A percentile compares a stretch with the other conserved stretches of the same genome.
Evolutionary conservation across 164 flowering plant genomes (phyloP).

Genomic region (Cinnamomum chago): DNA sequence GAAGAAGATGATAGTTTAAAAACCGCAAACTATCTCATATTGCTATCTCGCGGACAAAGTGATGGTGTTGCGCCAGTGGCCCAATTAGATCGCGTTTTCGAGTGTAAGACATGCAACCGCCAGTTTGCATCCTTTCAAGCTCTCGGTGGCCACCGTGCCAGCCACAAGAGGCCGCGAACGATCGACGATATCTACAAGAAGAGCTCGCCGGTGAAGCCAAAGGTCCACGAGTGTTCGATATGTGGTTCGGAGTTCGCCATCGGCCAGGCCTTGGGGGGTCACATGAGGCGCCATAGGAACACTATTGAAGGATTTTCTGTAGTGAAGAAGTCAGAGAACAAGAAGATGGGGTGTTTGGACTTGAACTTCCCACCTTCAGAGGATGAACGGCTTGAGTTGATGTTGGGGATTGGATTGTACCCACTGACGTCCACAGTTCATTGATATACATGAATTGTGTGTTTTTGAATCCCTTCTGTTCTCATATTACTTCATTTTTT

Average conservation of each 20-base stretch:
- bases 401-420: neutral
- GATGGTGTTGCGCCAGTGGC: neutral
- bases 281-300: constrained; percentile 57
- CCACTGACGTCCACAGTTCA: constrained; percentile 1
- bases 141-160: constrained; percentile 83
- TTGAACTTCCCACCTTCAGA: constrained; percentile 66
- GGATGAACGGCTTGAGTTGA: constrained; percentile 7
- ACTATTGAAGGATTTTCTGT: constrained; percentile 1
- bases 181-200: constrained; percentile 10
- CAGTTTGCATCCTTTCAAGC: constrained; percentile 87
- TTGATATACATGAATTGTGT: too few relatives aligned
- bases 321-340: constrained; percentile 24
- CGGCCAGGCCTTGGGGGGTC: constrained; percentile 70
- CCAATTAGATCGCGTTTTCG: constrained; percentile 40
- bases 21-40: constrained; percentile 63
- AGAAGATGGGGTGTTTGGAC: constrained; percentile 46
- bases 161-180: constrained; percentile 72
- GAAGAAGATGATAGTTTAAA: constrained; percentile 24
- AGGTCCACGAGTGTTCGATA: constrained; percentile 56
- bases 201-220: constrained; percentile 13
- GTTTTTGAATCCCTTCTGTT: too few relatives aligned
- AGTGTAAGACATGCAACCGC: constrained; percentile 83
- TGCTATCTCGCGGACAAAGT: constrained; percentile 32
- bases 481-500: neutral
- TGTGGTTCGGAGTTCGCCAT: constrained; percentile 55